Evolutionary conservation across 2,329 filamentous ascomycete genomes (phyloP).

Genomic region (Fusarium sp.): DNA sequence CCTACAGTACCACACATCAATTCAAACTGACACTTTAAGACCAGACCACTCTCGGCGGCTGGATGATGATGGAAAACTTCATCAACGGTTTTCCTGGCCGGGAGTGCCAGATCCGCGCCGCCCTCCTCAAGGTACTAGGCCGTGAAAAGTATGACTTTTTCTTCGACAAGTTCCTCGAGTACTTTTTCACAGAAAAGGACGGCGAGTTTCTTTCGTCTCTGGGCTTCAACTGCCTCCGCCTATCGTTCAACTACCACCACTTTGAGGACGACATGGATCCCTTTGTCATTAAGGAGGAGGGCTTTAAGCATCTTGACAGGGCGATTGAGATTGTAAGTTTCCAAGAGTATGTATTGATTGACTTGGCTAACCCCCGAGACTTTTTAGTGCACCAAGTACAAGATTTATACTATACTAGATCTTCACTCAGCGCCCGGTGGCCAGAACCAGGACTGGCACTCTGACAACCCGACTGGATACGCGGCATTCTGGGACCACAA

Average conservation of each 20-base stretch:
- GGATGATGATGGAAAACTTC: constrained; percentile 67
- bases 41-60: constrained; percentile 44
- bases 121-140: constrained; percentile 64
- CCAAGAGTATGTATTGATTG: rapidly evolving
- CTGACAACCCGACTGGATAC: constrained; percentile 49
- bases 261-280: constrained; percentile 65
- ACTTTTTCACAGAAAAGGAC: constrained; percentile 68
- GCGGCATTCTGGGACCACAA: constrained; percentile 59
- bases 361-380: not conserved
- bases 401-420: constrained; percentile 58
- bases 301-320: constrained; percentile 62
- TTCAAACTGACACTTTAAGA: constrained; percentile 5
- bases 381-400: constrained; percentile 50
- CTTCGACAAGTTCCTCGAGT: constrained; percentile 66
- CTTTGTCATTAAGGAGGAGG: constrained; percentile 57
- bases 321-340: constrained; percentile 52
- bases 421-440: constrained; percentile 57
- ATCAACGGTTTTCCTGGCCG: constrained; percentile 69
- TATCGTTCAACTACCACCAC: constrained; percentile 69
- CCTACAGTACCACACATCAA: not conserved
- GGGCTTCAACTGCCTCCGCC: constrained; percentile 65
- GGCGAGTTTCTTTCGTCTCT: constrained; percentile 66
- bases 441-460: constrained; percentile 61
- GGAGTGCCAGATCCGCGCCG: constrained; percentile 64
- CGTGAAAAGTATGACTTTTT: constrained; percentile 68